Evolutionary conservation across 179 eudicot genomes (phyloP), one percentile per base, ranked within the genome.

Genomic region (Silene noctiflora): DNA sequence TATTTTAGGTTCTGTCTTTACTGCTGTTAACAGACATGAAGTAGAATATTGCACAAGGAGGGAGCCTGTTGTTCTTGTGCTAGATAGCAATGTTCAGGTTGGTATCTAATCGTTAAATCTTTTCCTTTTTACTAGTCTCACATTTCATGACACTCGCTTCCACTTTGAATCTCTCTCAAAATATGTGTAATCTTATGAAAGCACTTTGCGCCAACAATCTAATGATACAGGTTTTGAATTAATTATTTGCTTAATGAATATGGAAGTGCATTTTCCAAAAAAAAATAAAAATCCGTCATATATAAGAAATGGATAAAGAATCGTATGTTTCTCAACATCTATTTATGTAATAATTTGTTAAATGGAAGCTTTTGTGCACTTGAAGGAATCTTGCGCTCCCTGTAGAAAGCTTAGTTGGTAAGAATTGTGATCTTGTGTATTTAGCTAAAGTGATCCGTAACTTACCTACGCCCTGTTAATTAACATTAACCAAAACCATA

Each of bases 11-110:
- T 78, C 61, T 63, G 77, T 81, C 67, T 78, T 77, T 78, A 86
- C 88, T 80, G 83, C 88, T 53, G 75, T 67, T 2, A 71, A 81
- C 63, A 81, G 82, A 71, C 61, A 83, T 79, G 91, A 82, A 69
- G 83, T 82, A 83, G 87, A 85, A 77, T 84, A 84, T 75, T 80
- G 84, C 80, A 76, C 77, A 58, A 83, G 76, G 62, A 84, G 89
- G 82, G 88, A 84, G 53, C 95, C 97, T 62, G 85, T 95, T 39
- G 80, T 95, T 76, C 86, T 95, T 84, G 95, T 95, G 75, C 80
- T 91, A 63, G 98, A 92, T 75, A 83, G 65, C 76, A 88, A 91
- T 74, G 83, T 92, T 77, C 98, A 94, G 97, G 98, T 94, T 72
- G 25, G 84, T 71, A 56, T 73, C 77, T 78, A 10, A 59, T 73